A percentile compares a stretch with the other conserved stretches of the same genome.
Evolutionary conservation across 2,329 filamentous ascomycete species (phyloP).

Genomic region (Fusarium torulosum): DNA sequence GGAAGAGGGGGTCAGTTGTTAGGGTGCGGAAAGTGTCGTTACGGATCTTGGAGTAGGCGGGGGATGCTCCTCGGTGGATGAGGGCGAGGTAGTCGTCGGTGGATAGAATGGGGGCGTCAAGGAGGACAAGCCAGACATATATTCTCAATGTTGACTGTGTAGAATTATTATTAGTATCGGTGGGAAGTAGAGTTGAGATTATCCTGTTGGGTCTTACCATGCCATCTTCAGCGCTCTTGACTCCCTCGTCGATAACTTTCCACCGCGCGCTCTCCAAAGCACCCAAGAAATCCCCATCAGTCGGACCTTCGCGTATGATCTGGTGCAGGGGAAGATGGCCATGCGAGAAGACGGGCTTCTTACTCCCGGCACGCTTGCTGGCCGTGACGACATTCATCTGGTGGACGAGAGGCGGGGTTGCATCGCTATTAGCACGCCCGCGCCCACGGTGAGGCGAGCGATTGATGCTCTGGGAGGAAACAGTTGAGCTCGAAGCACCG

Average conservation of each 20-base stretch:
- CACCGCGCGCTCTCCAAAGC: slow-evolving; percentile 78
- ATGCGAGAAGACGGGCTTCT: slow-evolving; percentile 63
- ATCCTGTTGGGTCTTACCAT: slow-evolving; percentile 70
- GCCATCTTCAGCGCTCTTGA: slow-evolving; percentile 82
- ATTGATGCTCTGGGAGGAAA: slow-evolving; percentile 39
- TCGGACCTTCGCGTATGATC: slow-evolving; percentile 83
- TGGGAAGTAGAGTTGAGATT: neutral
- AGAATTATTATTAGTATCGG: slow-evolving; percentile 4
- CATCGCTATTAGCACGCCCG: slow-evolving; percentile 80
- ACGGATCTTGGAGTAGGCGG: slow-evolving; percentile 95
- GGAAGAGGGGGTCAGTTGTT: slow-evolving; percentile 96
- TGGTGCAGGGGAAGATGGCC: slow-evolving; percentile 75
- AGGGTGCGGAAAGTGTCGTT: slow-evolving; percentile 98
- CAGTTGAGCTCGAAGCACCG: slow-evolving; percentile 9
- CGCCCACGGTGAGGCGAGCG: slow-evolving; percentile 69
- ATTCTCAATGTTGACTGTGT: slow-evolving; percentile 87
- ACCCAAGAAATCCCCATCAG: slow-evolving; percentile 74
- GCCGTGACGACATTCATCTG: slow-evolving; percentile 54
- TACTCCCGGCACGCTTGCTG: slow-evolving; percentile 55
- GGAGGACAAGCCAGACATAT: slow-evolving; percentile 94
- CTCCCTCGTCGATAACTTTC: slow-evolving; percentile 80
- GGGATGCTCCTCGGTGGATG: slow-evolving; percentile 92
- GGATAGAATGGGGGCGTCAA: slow-evolving; percentile 85
- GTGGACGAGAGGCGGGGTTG: slow-evolving; percentile 59
- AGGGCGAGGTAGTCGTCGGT: slow-evolving; percentile 91